These are phyloP conservation scores for Angomonas deanei DNA, from an alignment of 208 protist species.

Conservation along the genomic window DNA sequence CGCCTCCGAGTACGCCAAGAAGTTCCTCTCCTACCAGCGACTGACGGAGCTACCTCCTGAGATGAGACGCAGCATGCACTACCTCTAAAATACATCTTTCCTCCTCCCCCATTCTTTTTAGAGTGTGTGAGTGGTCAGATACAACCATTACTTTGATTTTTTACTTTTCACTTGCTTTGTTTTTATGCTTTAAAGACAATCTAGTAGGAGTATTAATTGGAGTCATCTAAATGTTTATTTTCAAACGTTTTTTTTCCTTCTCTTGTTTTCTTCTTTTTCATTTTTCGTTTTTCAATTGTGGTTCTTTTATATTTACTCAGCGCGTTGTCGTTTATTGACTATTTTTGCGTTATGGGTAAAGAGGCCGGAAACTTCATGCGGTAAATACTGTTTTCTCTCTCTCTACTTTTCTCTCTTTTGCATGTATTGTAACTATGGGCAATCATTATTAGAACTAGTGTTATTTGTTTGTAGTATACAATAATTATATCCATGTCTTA, in stretches of 20 bases:
- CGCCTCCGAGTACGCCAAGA: constrained; percentile 45
- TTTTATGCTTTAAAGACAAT: no score
- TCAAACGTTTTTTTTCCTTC: no score
- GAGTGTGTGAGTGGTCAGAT: neutral
- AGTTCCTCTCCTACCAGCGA: constrained; percentile 25
- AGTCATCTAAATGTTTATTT: no score
- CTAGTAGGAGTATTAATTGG: no score
- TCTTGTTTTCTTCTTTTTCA: neutral
- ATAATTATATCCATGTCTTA: neutral
- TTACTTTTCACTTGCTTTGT: no score
- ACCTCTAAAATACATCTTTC: constrained; percentile 38
- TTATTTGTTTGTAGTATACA: neutral
- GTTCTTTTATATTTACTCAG: no score
- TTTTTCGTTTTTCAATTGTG: neutral
- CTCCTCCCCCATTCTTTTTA: neutral
- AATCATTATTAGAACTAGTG: neutral
- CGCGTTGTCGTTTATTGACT: no score
- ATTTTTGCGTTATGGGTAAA: no score
- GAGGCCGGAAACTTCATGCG: no score
- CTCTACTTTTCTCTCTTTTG: neutral
- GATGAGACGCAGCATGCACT: constrained; percentile 52
- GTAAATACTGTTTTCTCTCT: no score
- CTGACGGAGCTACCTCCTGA: constrained; percentile 16
- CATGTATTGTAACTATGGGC: neutral
- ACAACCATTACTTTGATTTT: no score